A percentile compares a stretch with the other conserved stretches of the same genome.
Evolutionary conservation across 345 rosid species (phyloP).

Genomic region (Brassica rapa): DNA sequence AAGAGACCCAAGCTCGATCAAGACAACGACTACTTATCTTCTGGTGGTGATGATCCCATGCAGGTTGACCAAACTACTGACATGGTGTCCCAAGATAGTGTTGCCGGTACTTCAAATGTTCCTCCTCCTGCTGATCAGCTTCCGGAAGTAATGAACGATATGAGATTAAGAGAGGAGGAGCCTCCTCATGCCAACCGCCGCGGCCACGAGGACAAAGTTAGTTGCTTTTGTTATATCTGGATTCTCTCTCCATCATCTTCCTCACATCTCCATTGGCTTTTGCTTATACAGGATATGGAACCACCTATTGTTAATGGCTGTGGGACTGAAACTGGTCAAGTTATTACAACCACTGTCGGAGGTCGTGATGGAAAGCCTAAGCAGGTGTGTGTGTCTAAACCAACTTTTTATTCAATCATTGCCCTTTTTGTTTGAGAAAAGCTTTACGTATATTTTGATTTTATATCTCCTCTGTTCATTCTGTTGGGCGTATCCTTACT

Average conservation of each 20-base stretch:
- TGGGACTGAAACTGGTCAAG: constrained; percentile 88
- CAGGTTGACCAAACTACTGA: constrained; percentile 52
- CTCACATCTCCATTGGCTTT: constrained; percentile 25
- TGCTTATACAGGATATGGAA: constrained; percentile 55
- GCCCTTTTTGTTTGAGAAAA: constrained; percentile 11
- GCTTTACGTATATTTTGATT: too few species aligned
- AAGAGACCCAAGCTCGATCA: constrained; percentile 82
- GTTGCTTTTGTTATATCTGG: not conserved
- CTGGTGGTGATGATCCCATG: constrained; percentile 37
- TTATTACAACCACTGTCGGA: constrained; percentile 75
- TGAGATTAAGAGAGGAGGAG: constrained; percentile 66
- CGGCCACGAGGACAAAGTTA: constrained; percentile 62
- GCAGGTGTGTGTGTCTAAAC: constrained; percentile 54
- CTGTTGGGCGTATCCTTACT: constrained; percentile 12
- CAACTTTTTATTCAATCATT: not conserved
- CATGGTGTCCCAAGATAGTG: constrained; percentile 53
- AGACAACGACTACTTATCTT: constrained; percentile 44
- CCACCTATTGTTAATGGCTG: constrained; percentile 65
- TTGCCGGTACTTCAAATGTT: constrained; percentile 53
- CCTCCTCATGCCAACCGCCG: constrained; percentile 42
- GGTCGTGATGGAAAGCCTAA: constrained; percentile 91
- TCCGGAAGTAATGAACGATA: constrained; percentile 62
- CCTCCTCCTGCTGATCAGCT: constrained; percentile 58
- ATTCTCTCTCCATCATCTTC: constrained; percentile 2
- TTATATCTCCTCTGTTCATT: not conserved